Base-by-base conservation (phyloP, 371 early-diverging fungal genomes). In the Mortierella sp. region DNA sequence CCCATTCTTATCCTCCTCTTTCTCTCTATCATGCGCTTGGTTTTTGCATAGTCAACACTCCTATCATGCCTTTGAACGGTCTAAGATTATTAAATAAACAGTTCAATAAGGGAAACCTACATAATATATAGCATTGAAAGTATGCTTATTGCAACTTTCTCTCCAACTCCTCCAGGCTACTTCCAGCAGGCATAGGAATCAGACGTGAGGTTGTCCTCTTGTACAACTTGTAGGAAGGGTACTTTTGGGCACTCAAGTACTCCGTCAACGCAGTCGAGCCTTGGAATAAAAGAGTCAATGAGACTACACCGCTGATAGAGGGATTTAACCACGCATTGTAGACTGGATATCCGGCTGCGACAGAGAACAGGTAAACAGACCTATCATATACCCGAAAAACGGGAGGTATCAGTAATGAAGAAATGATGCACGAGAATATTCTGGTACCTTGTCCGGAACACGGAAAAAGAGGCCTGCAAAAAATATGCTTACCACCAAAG, bases 241-340 rank as follows among this genome's bases (percentile, higher is more conserved):
- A 57, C 58, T 56, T 64, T 27, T 32, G 17, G 15, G 23, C 14
- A 7, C 59, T 32, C 41, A 50, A n/a, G 28, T 49, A 42, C 60
- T 97, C 97, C 1, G 97, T 95, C 39, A 95, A 61, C 55, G 62
- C 60, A 6, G 94, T 94, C 23, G 90, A 88, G 27, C 84, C 87
- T 65, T 90, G 88, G 83, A 96, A 93, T 34, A 97, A 80, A 17
- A 80, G 21, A 0, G 88, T 83, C 57, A 97, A 80, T 24, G 79
- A 28, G 6, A 84, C 27, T 0, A 89, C 75, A 0, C 93, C 95
- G 28, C 69, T 64, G 21, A 87, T 67, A 2, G 87, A 81, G 81
- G 89, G 91, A 60, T 90, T 90, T 43, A 85, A 24, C 59, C 64
- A 86, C 1, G 58, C 55, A n/a, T 55, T 54, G 12, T 64, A 53